Conservation (phyloP, 176 grass and related monocot genomes). For the Lolium multiflorum region DNA sequence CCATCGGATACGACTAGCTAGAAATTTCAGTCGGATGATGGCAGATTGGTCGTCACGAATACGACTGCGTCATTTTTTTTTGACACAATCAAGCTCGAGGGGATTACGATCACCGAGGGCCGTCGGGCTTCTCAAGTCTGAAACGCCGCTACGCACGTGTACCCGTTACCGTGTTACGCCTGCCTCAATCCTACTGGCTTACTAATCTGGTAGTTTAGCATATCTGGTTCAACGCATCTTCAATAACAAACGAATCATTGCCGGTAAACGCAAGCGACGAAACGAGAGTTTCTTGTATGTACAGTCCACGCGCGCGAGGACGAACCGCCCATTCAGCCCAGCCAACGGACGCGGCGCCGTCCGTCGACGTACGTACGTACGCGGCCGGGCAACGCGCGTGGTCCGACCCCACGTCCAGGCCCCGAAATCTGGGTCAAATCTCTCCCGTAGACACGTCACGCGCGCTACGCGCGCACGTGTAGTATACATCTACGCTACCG, state of each 20-base stretch:
- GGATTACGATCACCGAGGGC: background rate
- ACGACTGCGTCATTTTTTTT: background rate
- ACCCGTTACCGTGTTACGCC: background rate
- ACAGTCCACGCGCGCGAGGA: conserved; percentile 6
- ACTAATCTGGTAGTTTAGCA: no score
- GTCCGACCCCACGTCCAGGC: background rate
- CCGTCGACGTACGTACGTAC: background rate
- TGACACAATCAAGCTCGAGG: no score
- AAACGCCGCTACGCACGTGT: no score
- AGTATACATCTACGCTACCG: background rate
- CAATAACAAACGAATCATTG: background rate
- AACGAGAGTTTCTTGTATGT: background rate
- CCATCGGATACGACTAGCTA: background rate
- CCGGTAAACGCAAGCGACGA: background rate
- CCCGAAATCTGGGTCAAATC: background rate
- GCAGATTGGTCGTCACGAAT: background rate
- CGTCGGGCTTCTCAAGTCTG: background rate
- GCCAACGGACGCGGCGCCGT: background rate
- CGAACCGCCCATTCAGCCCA: background rate
- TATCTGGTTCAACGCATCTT: no score
- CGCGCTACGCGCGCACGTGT: background rate
- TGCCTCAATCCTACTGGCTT: no score
- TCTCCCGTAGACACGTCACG: background rate
- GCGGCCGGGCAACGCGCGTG: background rate
- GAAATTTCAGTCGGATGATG: background rate